Base-by-base conservation (phyloP, 2,329 filamentous ascomycete species). In the Colletotrichum sp. region DNA sequence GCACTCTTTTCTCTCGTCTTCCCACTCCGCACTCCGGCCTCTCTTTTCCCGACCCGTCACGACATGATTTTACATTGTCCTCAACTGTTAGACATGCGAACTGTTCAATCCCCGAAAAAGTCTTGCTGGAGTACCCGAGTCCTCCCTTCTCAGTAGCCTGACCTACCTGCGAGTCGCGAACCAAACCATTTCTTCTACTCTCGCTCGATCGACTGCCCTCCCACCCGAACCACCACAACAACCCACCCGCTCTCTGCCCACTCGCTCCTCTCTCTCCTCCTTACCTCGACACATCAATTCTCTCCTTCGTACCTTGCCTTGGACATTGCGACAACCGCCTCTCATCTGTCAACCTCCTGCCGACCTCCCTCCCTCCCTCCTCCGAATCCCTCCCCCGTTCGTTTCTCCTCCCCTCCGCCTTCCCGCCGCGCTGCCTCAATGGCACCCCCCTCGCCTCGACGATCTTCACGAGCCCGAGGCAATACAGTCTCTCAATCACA, bases 401-500 rank as follows among this genome's bases (percentile, higher is more conserved):
- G 39, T 66, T 55, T 60, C 60, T 24, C 63, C 66, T 72, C 77
- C 65, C 69, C 28, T 39, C 62, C 34, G 49, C 71, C 75, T 52
- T 78, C 34, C 36, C 13, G n/a, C 26, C 49, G 52, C 71, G 64
- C 67, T 78, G 72, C 77, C 77, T 88, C 87, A 88, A 91, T 91
- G 90, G 90, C 90, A 89, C 90, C 88, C 83, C 87, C 87, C 80
- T 91, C 94, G 83, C 95, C 95, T 84, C 94, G 96, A 87, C 95
- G 96, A 85, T 98, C 96, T 83, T 97, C 96, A 86, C 93, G 96
- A 90, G 95, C 95, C 88, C 95, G 95, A 87, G 92, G 91, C 84
- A 92, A 92, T 82, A 93, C 92, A 81, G 94, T 96, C 88, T 91
- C 93, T 82, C 91, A 92, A 86, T 92, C 93, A 81, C 93, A 95